Conservation (phyloP, 805 yeast genomes). For the Ogataea polymorpha region DNA sequence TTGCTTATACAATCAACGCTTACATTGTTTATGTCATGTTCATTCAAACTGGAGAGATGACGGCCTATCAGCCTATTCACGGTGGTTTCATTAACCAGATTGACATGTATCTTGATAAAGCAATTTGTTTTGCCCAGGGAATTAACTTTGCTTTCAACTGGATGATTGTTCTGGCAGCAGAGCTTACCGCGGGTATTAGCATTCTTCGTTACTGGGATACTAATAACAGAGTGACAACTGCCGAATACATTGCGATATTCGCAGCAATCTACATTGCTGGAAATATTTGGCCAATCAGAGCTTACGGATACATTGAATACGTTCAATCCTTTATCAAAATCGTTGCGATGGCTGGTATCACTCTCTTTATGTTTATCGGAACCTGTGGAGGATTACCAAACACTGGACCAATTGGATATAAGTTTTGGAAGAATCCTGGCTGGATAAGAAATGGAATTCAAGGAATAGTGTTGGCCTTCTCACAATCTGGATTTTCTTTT, state of each 20-base stretch:
- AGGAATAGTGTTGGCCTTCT: constrained; percentile 54
- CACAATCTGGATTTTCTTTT: constrained; percentile 57
- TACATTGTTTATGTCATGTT: constrained; percentile 56
- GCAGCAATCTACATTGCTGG: constrained; percentile 40
- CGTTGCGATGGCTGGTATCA: constrained; percentile 49
- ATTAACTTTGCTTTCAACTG: constrained; percentile 65
- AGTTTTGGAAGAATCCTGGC: constrained; percentile 53
- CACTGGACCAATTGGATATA: constrained; percentile 47
- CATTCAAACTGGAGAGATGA: constrained; percentile 65
- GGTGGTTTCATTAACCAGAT: constrained; percentile 51
- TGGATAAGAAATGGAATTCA: constrained; percentile 52
- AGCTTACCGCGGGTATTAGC: constrained; percentile 62
- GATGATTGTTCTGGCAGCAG: constrained; percentile 60
- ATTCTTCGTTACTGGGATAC: constrained; percentile 59
- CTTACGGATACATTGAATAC: constrained; percentile 45
- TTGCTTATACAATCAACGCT: constrained; percentile 58
- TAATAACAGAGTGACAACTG: constrained; percentile 43
- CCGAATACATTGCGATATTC: constrained; percentile 55
- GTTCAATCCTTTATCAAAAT: constrained; percentile 51
- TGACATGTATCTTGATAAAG: constrained; percentile 50
- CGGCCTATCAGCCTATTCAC: constrained; percentile 52
- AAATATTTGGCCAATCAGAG: constrained; percentile 32
- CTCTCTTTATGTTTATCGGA: constrained; percentile 49
- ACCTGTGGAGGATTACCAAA: constrained; percentile 41
- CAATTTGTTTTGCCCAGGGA: constrained; percentile 57